Base-by-base conservation (phyloP, 1,139 yeast genomes). In the Magnusiomyces suaveolens region DNA sequence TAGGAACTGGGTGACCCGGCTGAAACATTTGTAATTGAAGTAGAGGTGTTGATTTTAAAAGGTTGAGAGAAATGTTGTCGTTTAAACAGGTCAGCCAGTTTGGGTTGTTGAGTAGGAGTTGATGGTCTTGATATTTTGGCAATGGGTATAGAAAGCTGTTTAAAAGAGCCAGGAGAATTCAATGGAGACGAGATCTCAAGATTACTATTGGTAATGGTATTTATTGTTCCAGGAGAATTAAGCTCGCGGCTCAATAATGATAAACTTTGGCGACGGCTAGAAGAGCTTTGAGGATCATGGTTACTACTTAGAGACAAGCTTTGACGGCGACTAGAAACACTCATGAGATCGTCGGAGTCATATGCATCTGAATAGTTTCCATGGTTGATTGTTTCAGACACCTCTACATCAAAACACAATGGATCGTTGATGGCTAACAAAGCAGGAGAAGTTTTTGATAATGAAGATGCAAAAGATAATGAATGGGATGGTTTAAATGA, bases 341-440 rank as follows among this genome's bases (percentile, higher is more conserved):
- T 61, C 64, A 62, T 61, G 20, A 64, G 54, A 38, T 63, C 66
- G 51, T 64, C 66, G 8, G 66, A 63, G 44, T 64, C 66, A 50
- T 64, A 63, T 8, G 56, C 62, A 20, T 57, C 57, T 10, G 53
- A 59, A 18, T 60, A 61, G 16, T 36, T 10, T 36, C 18, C 10
- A 10, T 36, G 41, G 18, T 16, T 10, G 16, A n/a, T 18, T 14
- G 8, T 6, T 3, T 36, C 41, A n/a, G 4, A 10, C 4, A 3
- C 18, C 4, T 36, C 41, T 6, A 36, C 18, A n/a, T 36, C 41
- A 14, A 18, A 36, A 14, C 8, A 18, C 41, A 29, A 29, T 12
- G 12, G 6, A 12, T 29, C 36, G 12, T 29, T 29, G 36, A 29
- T 12, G 6, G 36, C 36, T 8, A 29, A 29, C 6, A 29, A 12